phyloP scores from a whole-genome alignment of 2,329 filamentous ascomycete genomes.

The Capronia epimyces region DNA sequence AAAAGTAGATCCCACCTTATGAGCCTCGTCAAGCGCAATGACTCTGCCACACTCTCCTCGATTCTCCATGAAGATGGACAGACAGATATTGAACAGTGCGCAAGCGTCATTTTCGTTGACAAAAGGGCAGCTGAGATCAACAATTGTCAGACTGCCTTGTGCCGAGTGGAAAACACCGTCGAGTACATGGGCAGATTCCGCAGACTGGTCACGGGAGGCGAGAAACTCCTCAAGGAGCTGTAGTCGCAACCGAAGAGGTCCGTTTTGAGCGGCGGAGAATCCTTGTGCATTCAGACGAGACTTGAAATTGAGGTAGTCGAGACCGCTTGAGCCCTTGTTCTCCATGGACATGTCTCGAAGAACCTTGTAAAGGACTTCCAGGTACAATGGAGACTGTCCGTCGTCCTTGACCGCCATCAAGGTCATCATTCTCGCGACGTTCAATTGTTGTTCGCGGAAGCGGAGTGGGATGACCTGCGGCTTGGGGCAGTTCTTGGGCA shows the following conservation, averaged over 20 bases:
- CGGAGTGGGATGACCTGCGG: constrained; percentile 44
- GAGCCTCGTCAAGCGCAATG: constrained; percentile 69
- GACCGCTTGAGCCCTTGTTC: constrained; percentile 33
- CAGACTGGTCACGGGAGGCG: constrained; percentile 30
- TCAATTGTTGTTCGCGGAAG: constrained; percentile 47
- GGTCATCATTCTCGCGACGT: constrained; percentile 49
- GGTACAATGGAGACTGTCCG: constrained; percentile 47
- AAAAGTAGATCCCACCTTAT: constrained; percentile 50
- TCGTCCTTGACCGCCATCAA: constrained; percentile 50
- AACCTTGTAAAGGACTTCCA: constrained; percentile 45
- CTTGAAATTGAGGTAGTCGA: constrained; percentile 47
- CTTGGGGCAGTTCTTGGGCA: constrained; percentile 31
- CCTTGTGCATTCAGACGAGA: constrained; percentile 33
- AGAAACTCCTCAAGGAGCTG: constrained; percentile 62
- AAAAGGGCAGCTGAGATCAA: constrained; percentile 70
- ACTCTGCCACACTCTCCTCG: constrained; percentile 50
- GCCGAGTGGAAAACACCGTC: constrained; percentile 30
- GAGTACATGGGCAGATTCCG: constrained; percentile 8
- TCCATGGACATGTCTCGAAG: constrained; percentile 48
- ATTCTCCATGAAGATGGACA: constrained; percentile 60
- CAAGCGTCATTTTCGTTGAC: constrained; percentile 63
- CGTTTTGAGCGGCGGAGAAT: constrained; percentile 48
- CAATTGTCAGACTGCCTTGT: constrained; percentile 55
- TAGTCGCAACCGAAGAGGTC: constrained; percentile 55
- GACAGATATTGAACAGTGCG: constrained; percentile 65